Conservation (phyloP, 805 yeast species). For the Metschnikowia hibisci region DNA sequence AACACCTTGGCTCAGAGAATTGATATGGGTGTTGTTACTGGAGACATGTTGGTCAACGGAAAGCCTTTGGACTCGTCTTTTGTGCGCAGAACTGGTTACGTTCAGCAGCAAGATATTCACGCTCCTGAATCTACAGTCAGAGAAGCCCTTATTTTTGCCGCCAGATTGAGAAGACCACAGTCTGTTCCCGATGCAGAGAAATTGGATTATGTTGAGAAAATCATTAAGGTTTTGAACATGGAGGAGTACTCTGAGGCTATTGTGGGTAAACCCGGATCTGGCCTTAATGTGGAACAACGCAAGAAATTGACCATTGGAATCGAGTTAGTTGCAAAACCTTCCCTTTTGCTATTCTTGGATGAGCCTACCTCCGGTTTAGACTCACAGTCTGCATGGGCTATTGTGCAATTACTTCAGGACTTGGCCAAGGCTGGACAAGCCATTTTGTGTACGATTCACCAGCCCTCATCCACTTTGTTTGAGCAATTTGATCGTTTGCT, state of each 20-base stretch:
- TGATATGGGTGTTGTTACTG: constrained; percentile 54
- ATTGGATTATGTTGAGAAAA: constrained; percentile 48
- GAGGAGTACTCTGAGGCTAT: constrained; percentile 50
- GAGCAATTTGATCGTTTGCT: constrained; percentile 61
- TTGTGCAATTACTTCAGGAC: constrained; percentile 47
- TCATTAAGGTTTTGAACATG: constrained; percentile 51
- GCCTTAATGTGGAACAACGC: constrained; percentile 53
- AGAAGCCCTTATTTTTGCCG: constrained; percentile 51
- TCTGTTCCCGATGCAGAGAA: constrained; percentile 42
- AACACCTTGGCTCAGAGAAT: constrained; percentile 52
- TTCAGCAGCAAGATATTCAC: constrained; percentile 59
- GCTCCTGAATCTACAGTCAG: constrained; percentile 48
- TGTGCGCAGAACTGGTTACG: constrained; percentile 54
- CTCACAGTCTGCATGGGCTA: constrained; percentile 52
- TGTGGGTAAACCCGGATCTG: constrained; percentile 44
- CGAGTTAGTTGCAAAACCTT: constrained; percentile 53
- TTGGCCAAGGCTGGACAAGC: constrained; percentile 53
- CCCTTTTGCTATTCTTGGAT: constrained; percentile 45
- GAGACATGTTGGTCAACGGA: constrained; percentile 57
- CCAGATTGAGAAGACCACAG: constrained; percentile 44
- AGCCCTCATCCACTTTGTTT: constrained; percentile 46
- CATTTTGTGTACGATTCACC: constrained; percentile 56
- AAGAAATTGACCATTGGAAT: constrained; percentile 54
- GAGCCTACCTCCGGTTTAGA: constrained; percentile 42
- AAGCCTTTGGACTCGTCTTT: constrained; percentile 45